A percentile compares a stretch with the other conserved stretches of the same genome.
Conservation (phyloP, 352 stramenopile species). For the Pythium utonaiense region DNA sequence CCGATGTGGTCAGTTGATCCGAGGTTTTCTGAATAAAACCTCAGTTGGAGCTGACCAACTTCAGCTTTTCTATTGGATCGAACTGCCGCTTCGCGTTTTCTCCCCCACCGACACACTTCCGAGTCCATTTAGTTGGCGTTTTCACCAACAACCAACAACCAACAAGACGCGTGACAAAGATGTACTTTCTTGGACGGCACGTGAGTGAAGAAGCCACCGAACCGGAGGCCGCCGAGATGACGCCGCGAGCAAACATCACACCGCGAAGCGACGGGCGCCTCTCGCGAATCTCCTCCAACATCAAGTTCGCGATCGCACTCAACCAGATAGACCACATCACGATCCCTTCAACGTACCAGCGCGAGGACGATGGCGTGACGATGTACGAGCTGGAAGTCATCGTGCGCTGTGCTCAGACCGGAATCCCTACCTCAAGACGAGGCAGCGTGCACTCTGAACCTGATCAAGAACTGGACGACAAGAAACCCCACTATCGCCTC, state of each 20-base stretch:
- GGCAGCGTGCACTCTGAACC: not conserved
- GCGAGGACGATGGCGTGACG: constrained; percentile 34
- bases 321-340: constrained; percentile 59
- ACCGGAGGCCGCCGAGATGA: not conserved
- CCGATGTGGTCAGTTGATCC: not conserved
- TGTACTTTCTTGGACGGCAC: not conserved
- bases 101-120: not conserved
- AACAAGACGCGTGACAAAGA: not conserved
- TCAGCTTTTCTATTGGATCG: not conserved
- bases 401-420: constrained; percentile 37
- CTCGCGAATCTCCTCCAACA: constrained; percentile 45
- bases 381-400: constrained; percentile 56
- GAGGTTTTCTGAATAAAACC: not conserved
- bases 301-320: constrained; percentile 46
- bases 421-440: constrained; percentile 29
- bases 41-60: not conserved
- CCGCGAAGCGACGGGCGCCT: constrained; percentile 16
- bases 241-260: constrained; percentile 10
- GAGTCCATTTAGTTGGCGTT: not conserved
- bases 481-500: constrained; percentile 32
- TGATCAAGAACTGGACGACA: constrained; percentile 22
- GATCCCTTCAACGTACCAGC: constrained; percentile 35
- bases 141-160: not conserved
- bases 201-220: not conserved
- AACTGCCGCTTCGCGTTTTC: not conserved